Base-by-base conservation (phyloP, 352 stramenopile species). In the Phytophthora chlamydospora region DNA sequence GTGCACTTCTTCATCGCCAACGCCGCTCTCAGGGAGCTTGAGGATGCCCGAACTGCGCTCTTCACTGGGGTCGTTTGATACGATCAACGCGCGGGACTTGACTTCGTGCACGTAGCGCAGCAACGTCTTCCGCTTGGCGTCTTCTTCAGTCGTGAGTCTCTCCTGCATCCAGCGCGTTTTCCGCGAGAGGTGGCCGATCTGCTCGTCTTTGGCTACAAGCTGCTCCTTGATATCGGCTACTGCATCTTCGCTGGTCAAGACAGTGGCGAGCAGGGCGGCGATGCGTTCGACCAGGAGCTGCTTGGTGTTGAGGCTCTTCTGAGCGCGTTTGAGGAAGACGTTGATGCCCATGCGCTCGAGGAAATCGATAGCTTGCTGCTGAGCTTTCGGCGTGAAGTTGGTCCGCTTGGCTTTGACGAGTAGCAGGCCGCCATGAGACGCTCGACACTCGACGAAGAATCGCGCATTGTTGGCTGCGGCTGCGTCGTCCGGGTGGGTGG, bases 1-100 rank as follows among this genome's bases (percentile, higher is more conserved):
- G 67, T 99, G 95, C 3, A 98, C 81, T 75, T 99, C 96, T 70
- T 99, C 96, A 68, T 99, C 96, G 2, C 89, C 90, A 1, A 99
- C 70, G 24, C 90, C 89, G 33, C 87, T 97, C 62, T 98, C 91
- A 5, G 88, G 79, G 6, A 98, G 73, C 42, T 97, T 92, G 17
- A 93, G 51, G 21, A 86, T 51, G 12, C 78, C 49, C 21, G 42
- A 27, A 19, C 55, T 57, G 17, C 34, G 52, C 24, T 50, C 36
- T 16, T 68, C 57, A 33, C 12, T 36, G n/a, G 45, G 6, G 14
- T 62, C 36, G 6, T 29, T 58, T 31, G 58, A 32, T 40, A 40
- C 51, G 39, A 66, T 51, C 39, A 71, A n/a, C 50, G 66, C 58
- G 40, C 45, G 81, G 56, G 90, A 87, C 63, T 98, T 98, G 33